Base-by-base conservation (phyloP, 2,329 filamentous ascomycete species). In the Ophiobolus disseminans region DNA sequence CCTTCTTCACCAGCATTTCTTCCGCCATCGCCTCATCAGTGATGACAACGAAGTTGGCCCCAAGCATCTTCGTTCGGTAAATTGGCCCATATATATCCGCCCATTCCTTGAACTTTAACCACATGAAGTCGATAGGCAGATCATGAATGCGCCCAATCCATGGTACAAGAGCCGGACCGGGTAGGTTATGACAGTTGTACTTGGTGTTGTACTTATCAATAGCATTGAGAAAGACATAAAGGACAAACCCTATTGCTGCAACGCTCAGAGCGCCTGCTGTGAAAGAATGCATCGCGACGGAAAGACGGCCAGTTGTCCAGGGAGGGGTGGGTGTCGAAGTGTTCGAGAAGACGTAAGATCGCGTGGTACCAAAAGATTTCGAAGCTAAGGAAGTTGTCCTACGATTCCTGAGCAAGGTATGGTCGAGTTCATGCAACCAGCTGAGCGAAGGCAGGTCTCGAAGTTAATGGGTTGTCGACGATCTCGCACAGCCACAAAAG, bases 11-110 rank as follows among this genome's bases (percentile, higher is more conserved):
- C 40, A 82, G 55, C 22, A 82, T 71, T 21, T 82, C 80, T 55
- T 82, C 79, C 8, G 79, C 79, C 3, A 82, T 73, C 50, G 74
- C 76, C 60, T 82, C 80, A 50, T 82, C 78, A 5, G 78, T 74
- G 36, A 82, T 72, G 55, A 82, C 69, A 25, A 82, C 75, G 52
- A 77, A 77, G 49, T 73, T 75, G 25, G 72, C 73, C 69, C 69
- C 69, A 19, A 72, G 43, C 69, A 73, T 73, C 56, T 69, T 70
- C 5, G 68, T 72, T 16, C 65, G 62, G 34, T 72, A 73, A 21
- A 73, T 70, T 6, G 68, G 67, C 30, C 68, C 68, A 51, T 70
- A 70, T 3, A 43, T 64, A 32, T 72, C 62, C 13, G 65, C 58
- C 69, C 69, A 73, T 40, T 72, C 69, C 43, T 71, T 67, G 61